Evolutionary conservation across 306 rosid genomes (phyloP).

Genomic region (Glycine soja): DNA sequence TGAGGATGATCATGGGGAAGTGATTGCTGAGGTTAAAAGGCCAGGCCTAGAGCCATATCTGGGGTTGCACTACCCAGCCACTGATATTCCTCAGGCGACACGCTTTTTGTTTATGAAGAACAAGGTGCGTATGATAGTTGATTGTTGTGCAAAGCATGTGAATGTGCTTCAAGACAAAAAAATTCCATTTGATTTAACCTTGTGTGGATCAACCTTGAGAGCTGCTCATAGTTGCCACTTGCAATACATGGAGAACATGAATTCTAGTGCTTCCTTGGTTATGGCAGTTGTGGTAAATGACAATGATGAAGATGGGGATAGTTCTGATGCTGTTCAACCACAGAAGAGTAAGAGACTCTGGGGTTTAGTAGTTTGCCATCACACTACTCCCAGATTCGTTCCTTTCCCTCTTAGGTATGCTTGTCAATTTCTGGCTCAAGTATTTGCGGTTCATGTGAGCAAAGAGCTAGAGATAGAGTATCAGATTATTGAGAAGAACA

Average conservation of each 20-base stretch:
- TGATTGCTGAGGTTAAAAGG: constrained; percentile 72
- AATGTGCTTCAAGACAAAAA: constrained; percentile 77
- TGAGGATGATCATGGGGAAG: constrained; percentile 91
- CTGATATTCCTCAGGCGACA: constrained; percentile 85
- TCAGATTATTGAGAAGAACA: constrained; percentile 77
- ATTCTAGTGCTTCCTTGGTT: constrained; percentile 80
- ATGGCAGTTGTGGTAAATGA: constrained; percentile 87
- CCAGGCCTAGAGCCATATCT: constrained; percentile 77
- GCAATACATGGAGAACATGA: constrained; percentile 82
- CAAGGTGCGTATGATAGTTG: constrained; percentile 86
- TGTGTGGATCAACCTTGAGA: constrained; percentile 85
- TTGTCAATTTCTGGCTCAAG: constrained; percentile 87
- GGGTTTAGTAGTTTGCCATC: constrained; percentile 92
- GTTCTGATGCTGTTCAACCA: constrained; percentile 60
- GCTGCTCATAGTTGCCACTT: constrained; percentile 85
- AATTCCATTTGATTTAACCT: constrained; percentile 67
- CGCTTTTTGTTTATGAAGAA: constrained; percentile 81
- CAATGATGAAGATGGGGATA: constrained; percentile 70
- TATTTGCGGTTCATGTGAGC: constrained; percentile 84
- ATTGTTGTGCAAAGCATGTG: constrained; percentile 75
- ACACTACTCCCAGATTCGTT: constrained; percentile 76
- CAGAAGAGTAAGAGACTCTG: constrained; percentile 81
- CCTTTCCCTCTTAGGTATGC: constrained; percentile 94
- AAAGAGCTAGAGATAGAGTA: constrained; percentile 75
- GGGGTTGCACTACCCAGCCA: constrained; percentile 89